Conservation (phyloP, 805 yeast species). For the Suhomyces sp. region DNA sequence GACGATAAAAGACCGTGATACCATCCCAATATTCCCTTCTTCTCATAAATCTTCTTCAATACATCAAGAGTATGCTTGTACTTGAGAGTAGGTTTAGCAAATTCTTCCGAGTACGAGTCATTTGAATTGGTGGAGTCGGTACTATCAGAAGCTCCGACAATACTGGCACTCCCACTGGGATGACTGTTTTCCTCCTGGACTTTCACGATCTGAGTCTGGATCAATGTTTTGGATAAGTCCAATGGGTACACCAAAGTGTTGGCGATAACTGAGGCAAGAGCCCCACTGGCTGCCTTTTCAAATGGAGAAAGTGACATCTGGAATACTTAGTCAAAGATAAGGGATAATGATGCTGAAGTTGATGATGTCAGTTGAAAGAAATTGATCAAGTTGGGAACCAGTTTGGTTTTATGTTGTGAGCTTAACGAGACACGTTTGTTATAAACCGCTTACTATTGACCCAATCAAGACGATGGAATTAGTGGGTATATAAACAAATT, state of each 20-base stretch:
- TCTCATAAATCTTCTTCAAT: slow-evolving; percentile 52
- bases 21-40: slow-evolving; percentile 65
- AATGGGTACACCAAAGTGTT: slow-evolving; percentile 78
- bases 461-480: too few relatives aligned
- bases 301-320: slow-evolving; percentile 58
- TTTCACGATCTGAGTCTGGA: slow-evolving; percentile 63
- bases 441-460: too few relatives aligned
- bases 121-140: too few relatives aligned
- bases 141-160: neutral
- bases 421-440: too few relatives aligned
- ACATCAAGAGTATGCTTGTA: slow-evolving; percentile 66
- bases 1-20: slow-evolving; percentile 73
- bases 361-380: too few relatives aligned
- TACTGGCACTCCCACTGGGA: neutral
- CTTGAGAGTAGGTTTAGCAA: slow-evolving; percentile 23
- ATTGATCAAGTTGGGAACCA: too few relatives aligned
- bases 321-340: too few relatives aligned
- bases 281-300: slow-evolving; percentile 81
- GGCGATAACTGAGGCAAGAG: slow-evolving; percentile 78
- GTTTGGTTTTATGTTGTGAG: too few relatives aligned
- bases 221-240: slow-evolving; percentile 72
- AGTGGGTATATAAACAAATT: too few relatives aligned
- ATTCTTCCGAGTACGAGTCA: slow-evolving; percentile 4
- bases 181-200: slow-evolving; percentile 9
- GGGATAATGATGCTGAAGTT: too few relatives aligned